A percentile compares a stretch with the other conserved stretches of the same genome.
Evolutionary conservation across 768 basidiomycete species (phyloP).

Genomic region (Megacollybia marginata): DNA sequence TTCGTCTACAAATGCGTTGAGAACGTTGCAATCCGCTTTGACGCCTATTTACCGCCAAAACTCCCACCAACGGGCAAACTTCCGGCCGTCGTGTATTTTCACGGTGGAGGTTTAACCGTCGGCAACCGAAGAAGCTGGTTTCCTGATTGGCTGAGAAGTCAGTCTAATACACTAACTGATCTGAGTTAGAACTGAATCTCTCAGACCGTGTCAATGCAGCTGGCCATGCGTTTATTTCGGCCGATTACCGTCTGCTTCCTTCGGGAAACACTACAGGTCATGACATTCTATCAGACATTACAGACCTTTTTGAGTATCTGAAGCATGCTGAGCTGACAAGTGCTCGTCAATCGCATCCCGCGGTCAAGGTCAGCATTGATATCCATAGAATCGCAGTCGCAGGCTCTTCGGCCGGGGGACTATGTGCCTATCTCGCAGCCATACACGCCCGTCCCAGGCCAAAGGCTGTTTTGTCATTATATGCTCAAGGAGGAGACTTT

Average conservation of each 20-base stretch:
- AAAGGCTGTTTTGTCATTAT: constrained; percentile 47
- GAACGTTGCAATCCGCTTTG: too few species aligned
- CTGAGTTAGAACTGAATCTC: too few species aligned
- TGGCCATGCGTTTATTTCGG: constrained; percentile 54
- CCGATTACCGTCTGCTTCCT: constrained; percentile 55
- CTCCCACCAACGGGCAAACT: too few species aligned
- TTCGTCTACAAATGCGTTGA: too few species aligned
- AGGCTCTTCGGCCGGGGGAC: constrained; percentile 55
- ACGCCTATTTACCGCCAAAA: too few species aligned
- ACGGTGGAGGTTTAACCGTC: constrained; percentile 53
- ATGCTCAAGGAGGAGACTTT: constrained; percentile 59
- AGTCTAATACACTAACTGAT: constrained; percentile 4
- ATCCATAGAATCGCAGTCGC: constrained; percentile 37
- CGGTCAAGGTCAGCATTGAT: constrained; percentile 16
- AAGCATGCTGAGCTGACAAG: constrained; percentile 11
- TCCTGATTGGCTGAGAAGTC: constrained; percentile 57
- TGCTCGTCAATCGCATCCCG: background rate
- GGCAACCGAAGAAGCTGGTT: constrained; percentile 58
- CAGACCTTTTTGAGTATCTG: constrained; percentile 47
- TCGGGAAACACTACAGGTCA: constrained; percentile 43
- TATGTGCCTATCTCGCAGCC: constrained; percentile 58
- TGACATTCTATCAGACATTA: constrained; percentile 50
- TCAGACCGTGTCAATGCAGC: constrained; percentile 37
- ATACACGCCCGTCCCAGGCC: constrained; percentile 47
- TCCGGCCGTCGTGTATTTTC: constrained; percentile 35